A percentile compares a stretch with the other conserved stretches of the same genome.
Evolutionary conservation across 1,284 basidiomycete species (phyloP).

Genomic region (Ustilago xerochloae): DNA sequence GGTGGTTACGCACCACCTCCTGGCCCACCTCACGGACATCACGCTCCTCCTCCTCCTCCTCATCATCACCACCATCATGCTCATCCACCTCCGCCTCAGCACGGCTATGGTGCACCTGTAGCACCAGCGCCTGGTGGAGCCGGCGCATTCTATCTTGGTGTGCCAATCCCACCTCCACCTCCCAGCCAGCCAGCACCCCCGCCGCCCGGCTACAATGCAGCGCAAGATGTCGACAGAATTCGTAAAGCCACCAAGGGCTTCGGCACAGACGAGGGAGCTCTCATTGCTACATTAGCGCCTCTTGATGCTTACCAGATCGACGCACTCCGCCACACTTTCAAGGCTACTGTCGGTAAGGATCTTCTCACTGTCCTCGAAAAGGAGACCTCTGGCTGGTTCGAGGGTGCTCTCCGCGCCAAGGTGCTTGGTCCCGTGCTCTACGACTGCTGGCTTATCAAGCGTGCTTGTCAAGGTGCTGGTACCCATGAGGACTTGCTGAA

Average conservation of each 20-base stretch:
- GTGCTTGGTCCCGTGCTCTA: slow-evolving; percentile 61
- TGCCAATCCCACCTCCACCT: slow-evolving; percentile 58
- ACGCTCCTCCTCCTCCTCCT: slow-evolving; percentile 23
- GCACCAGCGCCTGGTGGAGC: slow-evolving; percentile 17
- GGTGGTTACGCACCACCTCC: slow-evolving; percentile 38
- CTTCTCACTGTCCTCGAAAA: slow-evolving; percentile 61
- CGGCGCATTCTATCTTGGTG: slow-evolving; percentile 55
- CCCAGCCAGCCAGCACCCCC: slow-evolving; percentile 54
- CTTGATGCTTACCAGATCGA: slow-evolving; percentile 62
- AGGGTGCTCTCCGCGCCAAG: slow-evolving; percentile 55
- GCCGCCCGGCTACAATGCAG: slow-evolving; percentile 60
- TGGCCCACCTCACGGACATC: slow-evolving; percentile 24
- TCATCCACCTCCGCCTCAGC: slow-evolving; percentile 19
- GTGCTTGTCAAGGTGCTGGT: slow-evolving; percentile 63
- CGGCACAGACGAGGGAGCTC: slow-evolving; percentile 59
- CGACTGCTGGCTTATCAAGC: slow-evolving; percentile 64
- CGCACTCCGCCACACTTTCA: slow-evolving; percentile 59
- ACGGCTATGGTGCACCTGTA: slow-evolving; percentile 48
- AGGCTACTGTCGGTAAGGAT: slow-evolving; percentile 62
- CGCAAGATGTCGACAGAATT: slow-evolving; percentile 59
- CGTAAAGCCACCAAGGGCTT: slow-evolving; percentile 67
- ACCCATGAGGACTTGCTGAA: slow-evolving; percentile 67
- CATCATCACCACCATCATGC: slow-evolving; percentile 6
- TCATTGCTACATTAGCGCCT: slow-evolving; percentile 55
- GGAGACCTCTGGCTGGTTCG: slow-evolving; percentile 66